Percentiles rank a stretch among this genome's conserved stretches.
Evolutionary conservation across 768 basidiomycete genomes (phyloP).

Genomic region (Glaciozyma antarctica): DNA sequence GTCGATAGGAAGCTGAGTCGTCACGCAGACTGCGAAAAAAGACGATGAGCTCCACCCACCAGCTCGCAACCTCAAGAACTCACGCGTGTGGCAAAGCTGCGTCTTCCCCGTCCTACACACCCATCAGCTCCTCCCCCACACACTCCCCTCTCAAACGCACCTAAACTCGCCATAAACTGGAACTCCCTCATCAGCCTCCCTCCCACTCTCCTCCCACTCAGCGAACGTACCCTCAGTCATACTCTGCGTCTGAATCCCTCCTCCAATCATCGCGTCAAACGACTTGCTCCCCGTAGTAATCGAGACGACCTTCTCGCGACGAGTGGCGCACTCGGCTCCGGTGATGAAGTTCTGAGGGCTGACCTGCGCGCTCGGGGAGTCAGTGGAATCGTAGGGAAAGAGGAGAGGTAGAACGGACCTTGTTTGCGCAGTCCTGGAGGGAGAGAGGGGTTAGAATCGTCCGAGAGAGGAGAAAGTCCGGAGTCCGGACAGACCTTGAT

Average conservation of each 20-base stretch:
- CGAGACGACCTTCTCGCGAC: conserved; percentile 60
- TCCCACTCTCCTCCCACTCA: too few relatives aligned
- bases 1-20: conserved; percentile 77
- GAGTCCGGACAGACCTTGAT: conserved; percentile 54
- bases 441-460: background rate
- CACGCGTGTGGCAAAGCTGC: conserved; percentile 78
- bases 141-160: background rate
- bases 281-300: conserved; percentile 90
- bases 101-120: conserved; percentile 74
- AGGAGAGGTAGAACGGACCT: background rate
- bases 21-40: conserved; percentile 53
- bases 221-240: conserved; percentile 56
- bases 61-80: too few relatives aligned
- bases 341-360: conserved; percentile 88
- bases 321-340: conserved; percentile 81
- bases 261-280: conserved; percentile 61
- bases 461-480: background rate
- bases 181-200: background rate
- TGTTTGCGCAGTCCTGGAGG: conserved; percentile 73
- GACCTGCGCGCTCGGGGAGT: conserved; percentile 35
- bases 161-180: conserved; percentile 78
- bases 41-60: too few relatives aligned
- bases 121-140: too few relatives aligned
- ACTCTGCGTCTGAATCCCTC: conserved; percentile 71
- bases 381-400: background rate